These are phyloP conservation scores for Lentinula boryana DNA, from an alignment of 768 basidiomycete genomes.

Conservation along the genomic window DNA sequence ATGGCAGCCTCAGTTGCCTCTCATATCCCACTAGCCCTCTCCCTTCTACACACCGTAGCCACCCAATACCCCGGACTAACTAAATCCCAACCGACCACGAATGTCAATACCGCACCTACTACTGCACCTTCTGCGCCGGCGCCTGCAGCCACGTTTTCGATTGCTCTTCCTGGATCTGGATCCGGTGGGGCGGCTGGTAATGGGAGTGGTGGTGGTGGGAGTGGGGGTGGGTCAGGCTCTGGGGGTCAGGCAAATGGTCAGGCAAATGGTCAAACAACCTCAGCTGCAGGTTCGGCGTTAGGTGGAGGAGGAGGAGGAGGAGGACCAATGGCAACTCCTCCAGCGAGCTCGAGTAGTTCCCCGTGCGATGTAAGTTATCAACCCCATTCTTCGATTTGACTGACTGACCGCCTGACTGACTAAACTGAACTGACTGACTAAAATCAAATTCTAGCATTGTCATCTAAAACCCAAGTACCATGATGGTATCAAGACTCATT, in stretches of 20 bases:
- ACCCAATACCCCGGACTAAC: constrained; percentile 28
- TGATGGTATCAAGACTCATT: constrained; percentile 50
- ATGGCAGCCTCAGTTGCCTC: constrained; percentile 28
- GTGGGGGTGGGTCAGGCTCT: constrained; percentile 16
- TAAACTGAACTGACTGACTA: too few species aligned
- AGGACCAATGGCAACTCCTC: constrained; percentile 1
- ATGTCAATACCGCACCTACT: constrained; percentile 18
- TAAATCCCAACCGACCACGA: constrained; percentile 18
- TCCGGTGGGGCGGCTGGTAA: constrained; percentile 8
- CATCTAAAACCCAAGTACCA: constrained; percentile 48
- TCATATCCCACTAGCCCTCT: constrained; percentile 39
- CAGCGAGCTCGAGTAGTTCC: constrained; percentile 13
- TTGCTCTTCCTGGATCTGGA: constrained; percentile 1
- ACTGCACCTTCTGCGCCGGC: constrained; percentile 16
- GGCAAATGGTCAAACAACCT: not conserved
- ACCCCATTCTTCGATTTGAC: constrained; percentile 5
- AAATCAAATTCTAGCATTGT: too few species aligned
- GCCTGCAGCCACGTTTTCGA: constrained; percentile 20
- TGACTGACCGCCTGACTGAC: too few species aligned
- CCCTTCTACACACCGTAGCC: constrained; percentile 33
- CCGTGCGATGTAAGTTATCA: constrained; percentile 44
- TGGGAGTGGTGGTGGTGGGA: too few species aligned
- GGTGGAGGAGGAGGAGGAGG: not conserved
- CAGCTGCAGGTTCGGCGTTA: not conserved
- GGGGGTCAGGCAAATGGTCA: constrained; percentile 14